phyloP scores from a whole-genome alignment of 257 asterid genomes.

The Cordia subcordata region DNA sequence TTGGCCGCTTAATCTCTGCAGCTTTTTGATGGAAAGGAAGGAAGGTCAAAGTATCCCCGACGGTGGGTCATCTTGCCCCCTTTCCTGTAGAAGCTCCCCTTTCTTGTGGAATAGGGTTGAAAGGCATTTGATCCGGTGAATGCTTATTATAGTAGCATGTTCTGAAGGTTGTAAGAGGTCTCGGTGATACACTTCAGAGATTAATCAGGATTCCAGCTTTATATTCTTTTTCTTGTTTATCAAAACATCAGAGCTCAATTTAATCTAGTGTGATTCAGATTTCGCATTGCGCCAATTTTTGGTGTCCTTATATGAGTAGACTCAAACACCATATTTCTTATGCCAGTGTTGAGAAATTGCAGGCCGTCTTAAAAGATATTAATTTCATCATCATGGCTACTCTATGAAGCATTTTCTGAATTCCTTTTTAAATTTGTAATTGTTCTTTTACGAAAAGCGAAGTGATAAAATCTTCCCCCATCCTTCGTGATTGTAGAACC shows the following conservation, averaged over 20 bases:
- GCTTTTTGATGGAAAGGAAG: constrained; percentile 96
- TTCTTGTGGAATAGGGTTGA: not conserved
- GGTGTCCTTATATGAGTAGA: not conserved
- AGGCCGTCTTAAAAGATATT: not conserved
- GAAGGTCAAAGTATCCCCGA: constrained; percentile 80
- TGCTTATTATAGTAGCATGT: not conserved
- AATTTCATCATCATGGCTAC: not conserved
- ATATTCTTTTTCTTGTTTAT: not conserved
- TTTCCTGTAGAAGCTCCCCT: constrained; percentile 53
- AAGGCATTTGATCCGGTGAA: not conserved
- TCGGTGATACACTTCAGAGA: not conserved
- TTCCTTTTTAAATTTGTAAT: no score
- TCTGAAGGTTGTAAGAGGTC: not conserved
- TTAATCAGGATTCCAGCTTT: not conserved
- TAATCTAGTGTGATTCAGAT: not conserved
- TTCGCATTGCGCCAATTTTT: not conserved
- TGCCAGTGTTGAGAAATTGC: not conserved
- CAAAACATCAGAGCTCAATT: not conserved
- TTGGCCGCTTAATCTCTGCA: constrained; percentile 29
- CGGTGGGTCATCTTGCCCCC: constrained; percentile 98
- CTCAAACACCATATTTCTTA: not conserved
- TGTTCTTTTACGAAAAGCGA: no score
- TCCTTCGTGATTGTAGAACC: no score
- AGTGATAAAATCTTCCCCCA: no score
- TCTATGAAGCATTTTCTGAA: not conserved